A percentile compares a stretch with the other conserved stretches of the same genome.
Conservation (phyloP, 345 rosid species). For the Moricandia moricandioides region DNA sequence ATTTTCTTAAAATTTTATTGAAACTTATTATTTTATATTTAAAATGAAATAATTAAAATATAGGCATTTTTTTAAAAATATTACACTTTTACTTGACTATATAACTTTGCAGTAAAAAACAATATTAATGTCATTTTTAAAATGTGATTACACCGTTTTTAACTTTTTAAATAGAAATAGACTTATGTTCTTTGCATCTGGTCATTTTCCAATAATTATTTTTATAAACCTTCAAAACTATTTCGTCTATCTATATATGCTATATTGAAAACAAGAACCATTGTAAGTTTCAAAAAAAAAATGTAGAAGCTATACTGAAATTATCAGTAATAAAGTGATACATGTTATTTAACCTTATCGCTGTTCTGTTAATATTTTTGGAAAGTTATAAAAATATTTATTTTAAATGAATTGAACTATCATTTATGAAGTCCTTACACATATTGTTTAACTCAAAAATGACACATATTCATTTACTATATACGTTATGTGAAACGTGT, state of each 20-base stretch:
- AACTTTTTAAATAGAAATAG: background rate
- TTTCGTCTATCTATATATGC: background rate
- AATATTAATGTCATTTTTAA: background rate
- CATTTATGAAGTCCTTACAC: background rate
- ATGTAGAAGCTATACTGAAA: background rate
- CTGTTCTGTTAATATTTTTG: background rate
- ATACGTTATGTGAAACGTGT: background rate
- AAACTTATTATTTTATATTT: background rate
- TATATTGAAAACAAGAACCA: too few species aligned
- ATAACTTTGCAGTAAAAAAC: background rate
- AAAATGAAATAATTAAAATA: background rate
- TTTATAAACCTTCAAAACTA: background rate
- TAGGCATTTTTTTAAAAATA: background rate
- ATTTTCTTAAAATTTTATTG: background rate
- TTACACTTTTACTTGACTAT: background rate
- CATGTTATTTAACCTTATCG: background rate
- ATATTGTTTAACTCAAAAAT: background rate
- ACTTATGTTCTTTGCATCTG: background rate
- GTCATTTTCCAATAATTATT: background rate
- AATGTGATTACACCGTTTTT: background rate
- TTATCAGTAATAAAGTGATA: background rate
- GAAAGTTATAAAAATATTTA: background rate
- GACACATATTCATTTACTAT: background rate
- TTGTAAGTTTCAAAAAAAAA: too few species aligned
- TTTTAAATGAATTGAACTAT: background rate